Evolutionary conservation across 2,329 filamentous ascomycete genomes (phyloP).

Genomic region (Aspergillus sp.): DNA sequence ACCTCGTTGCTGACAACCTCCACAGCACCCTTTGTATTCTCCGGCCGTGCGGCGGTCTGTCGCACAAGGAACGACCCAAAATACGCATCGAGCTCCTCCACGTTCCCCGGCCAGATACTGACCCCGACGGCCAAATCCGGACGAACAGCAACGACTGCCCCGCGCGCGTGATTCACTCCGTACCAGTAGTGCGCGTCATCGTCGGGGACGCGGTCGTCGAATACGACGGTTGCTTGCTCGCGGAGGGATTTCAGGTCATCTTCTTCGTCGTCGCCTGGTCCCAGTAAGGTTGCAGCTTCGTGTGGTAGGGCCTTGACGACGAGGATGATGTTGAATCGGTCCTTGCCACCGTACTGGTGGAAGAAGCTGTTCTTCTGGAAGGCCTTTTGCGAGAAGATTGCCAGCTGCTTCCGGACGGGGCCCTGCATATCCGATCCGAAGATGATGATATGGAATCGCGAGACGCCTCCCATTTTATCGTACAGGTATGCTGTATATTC

Average conservation of each 20-base stretch:
- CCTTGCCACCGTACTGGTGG: background rate
- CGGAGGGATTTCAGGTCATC: background rate
- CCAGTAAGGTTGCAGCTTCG: background rate
- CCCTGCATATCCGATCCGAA: slow-evolving; percentile 12
- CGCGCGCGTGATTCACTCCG: slow-evolving; percentile 8
- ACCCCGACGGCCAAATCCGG: background rate
- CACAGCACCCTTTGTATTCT: background rate
- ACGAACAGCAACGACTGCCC: background rate
- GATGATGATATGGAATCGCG: slow-evolving; percentile 4
- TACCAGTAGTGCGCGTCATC: slow-evolving; percentile 7
- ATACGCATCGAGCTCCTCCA: background rate
- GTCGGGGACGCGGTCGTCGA: slow-evolving; percentile 4
- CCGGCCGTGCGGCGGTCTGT: background rate
- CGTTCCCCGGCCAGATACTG: slow-evolving; percentile 1
- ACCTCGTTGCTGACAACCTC: background rate
- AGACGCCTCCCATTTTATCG: slow-evolving; percentile 8
- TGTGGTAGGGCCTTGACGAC: slow-evolving; percentile 4
- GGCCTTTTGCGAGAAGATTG: background rate
- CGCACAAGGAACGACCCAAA: background rate
- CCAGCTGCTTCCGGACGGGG: background rate
- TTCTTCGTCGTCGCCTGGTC: background rate
- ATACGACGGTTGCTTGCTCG: background rate
- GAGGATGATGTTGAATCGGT: slow-evolving; percentile 2
- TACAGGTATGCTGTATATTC: slow-evolving; percentile 8
- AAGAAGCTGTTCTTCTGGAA: background rate